Evolutionary conservation across 176 grass and related monocot species (phyloP).

Genomic region (Microstegium vimineum): DNA sequence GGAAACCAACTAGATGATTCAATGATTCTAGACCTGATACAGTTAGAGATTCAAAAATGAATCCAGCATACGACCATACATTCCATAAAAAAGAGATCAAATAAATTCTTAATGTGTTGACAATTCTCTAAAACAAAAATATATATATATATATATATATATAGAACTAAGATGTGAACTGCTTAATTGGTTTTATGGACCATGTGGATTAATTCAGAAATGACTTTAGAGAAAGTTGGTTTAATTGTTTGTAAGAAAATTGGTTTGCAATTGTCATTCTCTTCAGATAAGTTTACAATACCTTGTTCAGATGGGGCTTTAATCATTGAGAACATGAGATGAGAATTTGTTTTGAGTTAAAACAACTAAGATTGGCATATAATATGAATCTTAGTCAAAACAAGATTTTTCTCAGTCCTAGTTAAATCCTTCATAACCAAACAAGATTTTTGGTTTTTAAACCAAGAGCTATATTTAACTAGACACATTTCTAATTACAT

Average conservation of each 20-base stretch:
- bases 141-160: too few relatives aligned
- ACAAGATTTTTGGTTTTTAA: neutral
- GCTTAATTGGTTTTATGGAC: neutral
- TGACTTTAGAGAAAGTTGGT: neutral
- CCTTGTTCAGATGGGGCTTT: neutral
- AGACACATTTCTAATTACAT: neutral
- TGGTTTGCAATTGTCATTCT: neutral
- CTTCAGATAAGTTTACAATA: neutral
- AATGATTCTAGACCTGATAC: neutral
- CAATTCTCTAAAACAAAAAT: neutral
- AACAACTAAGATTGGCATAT: neutral
- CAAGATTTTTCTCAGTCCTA: neutral
- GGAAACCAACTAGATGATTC: neutral
- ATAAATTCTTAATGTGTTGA: neutral
- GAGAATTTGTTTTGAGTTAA: neutral
- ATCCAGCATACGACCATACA: neutral
- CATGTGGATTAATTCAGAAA: constrained; percentile 5
- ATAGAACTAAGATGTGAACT: neutral
- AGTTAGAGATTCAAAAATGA: neutral
- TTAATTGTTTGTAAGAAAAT: neutral
- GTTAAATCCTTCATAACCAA: neutral
- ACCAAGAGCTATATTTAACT: neutral
- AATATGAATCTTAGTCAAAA: neutral
- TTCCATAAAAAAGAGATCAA: neutral
- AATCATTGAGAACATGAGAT: neutral